phyloP scores from a whole-genome alignment of 2,329 filamentous ascomycete species.

The Calonectria henricotiae region DNA sequence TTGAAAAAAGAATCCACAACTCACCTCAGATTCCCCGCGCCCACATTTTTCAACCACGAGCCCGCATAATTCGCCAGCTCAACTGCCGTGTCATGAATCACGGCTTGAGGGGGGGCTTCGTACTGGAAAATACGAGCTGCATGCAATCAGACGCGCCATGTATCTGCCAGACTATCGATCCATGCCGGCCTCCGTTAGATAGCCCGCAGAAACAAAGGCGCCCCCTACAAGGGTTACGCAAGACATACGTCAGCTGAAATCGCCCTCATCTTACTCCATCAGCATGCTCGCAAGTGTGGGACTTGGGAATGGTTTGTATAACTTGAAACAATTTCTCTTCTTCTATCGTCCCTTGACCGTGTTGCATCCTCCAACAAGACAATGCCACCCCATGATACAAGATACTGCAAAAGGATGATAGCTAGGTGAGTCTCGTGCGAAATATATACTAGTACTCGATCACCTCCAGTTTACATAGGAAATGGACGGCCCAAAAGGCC shows the following conservation, averaged over 20 bases:
- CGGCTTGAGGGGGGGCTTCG: background rate
- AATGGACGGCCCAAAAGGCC: constrained; percentile 45
- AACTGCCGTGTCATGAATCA: background rate
- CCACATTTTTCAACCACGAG: background rate
- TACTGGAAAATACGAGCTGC: constrained; percentile 1
- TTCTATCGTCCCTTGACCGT: constrained; percentile 3
- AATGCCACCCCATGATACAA: constrained; percentile 18
- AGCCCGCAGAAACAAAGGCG: background rate
- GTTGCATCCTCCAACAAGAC: constrained; percentile 25
- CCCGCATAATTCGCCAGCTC: background rate
- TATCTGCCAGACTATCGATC: constrained; percentile 16
- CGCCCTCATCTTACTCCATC: constrained; percentile 8
- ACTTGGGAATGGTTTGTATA: constrained; percentile 6
- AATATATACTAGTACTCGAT: constrained; percentile 17
- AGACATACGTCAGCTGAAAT: constrained; percentile 18
- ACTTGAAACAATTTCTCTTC: constrained; percentile 31
- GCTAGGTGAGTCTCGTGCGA: constrained; percentile 15
- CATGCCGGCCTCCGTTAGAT: background rate
- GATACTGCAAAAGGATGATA: constrained; percentile 13
- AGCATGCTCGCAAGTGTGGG: constrained; percentile 11
- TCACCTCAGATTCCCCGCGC: constrained; percentile 5
- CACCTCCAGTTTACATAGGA: constrained; percentile 31
- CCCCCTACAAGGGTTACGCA: constrained; percentile 15
- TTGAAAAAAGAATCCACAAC: background rate
- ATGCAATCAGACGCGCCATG: constrained; percentile 1